phyloP scores from a whole-genome alignment of 164 flowering plant species.

The Vitis rotundifolia region DNA sequence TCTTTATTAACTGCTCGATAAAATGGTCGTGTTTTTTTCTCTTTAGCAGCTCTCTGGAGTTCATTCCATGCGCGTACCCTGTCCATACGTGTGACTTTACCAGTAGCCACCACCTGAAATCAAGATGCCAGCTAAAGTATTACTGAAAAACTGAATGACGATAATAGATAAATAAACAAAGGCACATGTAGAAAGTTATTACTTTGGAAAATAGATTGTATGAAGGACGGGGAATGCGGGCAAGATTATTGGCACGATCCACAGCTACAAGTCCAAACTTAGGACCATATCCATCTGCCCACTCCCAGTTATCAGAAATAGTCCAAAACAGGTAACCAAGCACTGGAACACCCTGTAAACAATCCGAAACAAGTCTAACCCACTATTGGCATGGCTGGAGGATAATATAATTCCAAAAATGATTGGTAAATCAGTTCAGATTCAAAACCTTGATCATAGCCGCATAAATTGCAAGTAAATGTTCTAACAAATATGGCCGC shows the following conservation, averaged over 20 bases:
- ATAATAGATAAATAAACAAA: background rate
- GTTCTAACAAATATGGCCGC: slow-evolving; percentile 82
- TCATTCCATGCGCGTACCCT: slow-evolving; percentile 78
- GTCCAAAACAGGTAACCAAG: slow-evolving; percentile 97
- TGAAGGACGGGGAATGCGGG: slow-evolving; percentile 87
- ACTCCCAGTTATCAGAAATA: slow-evolving; percentile 97
- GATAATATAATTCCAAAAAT: background rate
- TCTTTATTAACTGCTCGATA: slow-evolving; percentile 71
- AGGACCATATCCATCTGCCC: slow-evolving; percentile 99
- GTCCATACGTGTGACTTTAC: slow-evolving; percentile 68
- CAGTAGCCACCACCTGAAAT: slow-evolving; percentile 68
- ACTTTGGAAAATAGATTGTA: slow-evolving; percentile 86
- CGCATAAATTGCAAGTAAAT: slow-evolving; percentile 84
- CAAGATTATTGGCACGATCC: slow-evolving; percentile 79
- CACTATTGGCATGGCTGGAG: background rate
- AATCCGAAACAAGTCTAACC: background rate
- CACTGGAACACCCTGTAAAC: slow-evolving; percentile 79
- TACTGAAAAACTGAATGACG: background rate
- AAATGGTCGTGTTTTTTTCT: slow-evolving; percentile 67
- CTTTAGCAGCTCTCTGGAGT: slow-evolving; percentile 73
- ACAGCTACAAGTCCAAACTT: slow-evolving; percentile 98
- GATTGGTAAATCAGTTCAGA: slow-evolving; percentile 8
- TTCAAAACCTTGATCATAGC: slow-evolving; percentile 73
- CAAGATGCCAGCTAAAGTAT: slow-evolving; percentile 4
- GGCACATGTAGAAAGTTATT: background rate